These are phyloP conservation scores for Mycena chlorophos DNA, from an alignment of 768 basidiomycete genomes.

Conservation along the genomic window DNA sequence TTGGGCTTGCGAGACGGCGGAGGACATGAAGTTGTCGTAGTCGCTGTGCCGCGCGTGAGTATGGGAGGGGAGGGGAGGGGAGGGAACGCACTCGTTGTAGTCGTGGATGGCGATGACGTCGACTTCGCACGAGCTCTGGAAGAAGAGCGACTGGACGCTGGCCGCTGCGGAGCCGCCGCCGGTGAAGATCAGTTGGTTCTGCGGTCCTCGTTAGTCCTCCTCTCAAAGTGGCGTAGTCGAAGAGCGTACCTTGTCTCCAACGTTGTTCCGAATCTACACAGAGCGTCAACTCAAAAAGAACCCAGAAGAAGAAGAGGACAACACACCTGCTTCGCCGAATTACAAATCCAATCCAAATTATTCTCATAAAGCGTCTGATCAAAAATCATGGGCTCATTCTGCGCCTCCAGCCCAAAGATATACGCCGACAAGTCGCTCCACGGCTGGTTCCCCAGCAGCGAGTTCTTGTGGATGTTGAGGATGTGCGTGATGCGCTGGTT, in stretches of 20 bases:
- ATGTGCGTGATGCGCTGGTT: conserved; percentile 39
- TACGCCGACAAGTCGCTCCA: conserved; percentile 40
- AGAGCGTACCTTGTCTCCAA: conserved; percentile 17
- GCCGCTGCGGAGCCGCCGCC: conserved; percentile 28
- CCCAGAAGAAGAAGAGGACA: not conserved
- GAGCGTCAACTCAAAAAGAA: not conserved
- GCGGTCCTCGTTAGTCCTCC: conserved; percentile 16
- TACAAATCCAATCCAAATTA: conserved; percentile 25
- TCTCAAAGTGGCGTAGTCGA: not conserved
- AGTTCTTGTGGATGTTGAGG: conserved; percentile 37
- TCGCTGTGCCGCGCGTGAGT: not conserved
- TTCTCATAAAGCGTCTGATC: conserved; percentile 26
- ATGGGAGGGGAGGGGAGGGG: not conserved
- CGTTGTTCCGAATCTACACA: conserved; percentile 27
- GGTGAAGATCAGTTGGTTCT: conserved; percentile 29
- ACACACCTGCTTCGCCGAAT: conserved; percentile 24
- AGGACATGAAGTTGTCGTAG: conserved; percentile 15
- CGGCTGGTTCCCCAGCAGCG: conserved; percentile 33
- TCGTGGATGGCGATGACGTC: conserved; percentile 41
- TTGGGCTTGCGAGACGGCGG: conserved; percentile 32
- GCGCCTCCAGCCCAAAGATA: conserved; percentile 40
- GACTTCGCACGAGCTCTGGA: conserved; percentile 26
- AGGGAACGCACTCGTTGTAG: conserved; percentile 30
- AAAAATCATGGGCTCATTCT: conserved; percentile 38
- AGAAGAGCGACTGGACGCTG: conserved; percentile 27